These are phyloP conservation scores for Hirsutella minnesotensis DNA, from an alignment of 2,329 filamentous ascomycete species.

Conservation along the genomic window DNA sequence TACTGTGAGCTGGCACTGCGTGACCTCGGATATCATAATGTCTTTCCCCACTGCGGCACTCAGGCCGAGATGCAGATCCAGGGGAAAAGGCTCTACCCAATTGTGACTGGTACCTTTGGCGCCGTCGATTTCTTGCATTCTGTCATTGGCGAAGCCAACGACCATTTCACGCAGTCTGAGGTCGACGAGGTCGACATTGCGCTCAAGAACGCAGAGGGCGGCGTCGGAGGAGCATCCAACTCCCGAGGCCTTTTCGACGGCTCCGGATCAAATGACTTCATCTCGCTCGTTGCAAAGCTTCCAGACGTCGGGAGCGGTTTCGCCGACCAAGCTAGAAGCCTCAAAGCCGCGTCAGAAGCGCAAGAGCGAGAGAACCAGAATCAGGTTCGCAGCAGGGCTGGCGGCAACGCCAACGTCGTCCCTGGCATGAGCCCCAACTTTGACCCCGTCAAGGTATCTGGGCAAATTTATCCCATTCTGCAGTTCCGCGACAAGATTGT, in stretches of 20 bases:
- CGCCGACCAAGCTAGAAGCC: constrained; percentile 50
- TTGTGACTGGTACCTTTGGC: constrained; percentile 65
- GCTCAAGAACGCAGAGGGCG: constrained; percentile 53
- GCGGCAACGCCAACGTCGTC: constrained; percentile 45
- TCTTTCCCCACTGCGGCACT: constrained; percentile 65
- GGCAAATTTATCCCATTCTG: constrained; percentile 88
- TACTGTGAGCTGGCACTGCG: constrained; percentile 68
- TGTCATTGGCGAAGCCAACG: constrained; percentile 63
- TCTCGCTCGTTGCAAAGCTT: constrained; percentile 62
- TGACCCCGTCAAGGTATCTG: constrained; percentile 64
- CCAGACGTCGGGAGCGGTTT: constrained; percentile 58
- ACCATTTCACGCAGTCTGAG: constrained; percentile 77
- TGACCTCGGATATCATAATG: constrained; percentile 69
- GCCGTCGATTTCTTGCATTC: constrained; percentile 78
- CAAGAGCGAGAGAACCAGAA: constrained; percentile 53
- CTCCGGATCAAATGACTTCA: constrained; percentile 44
- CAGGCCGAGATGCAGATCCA: constrained; percentile 49
- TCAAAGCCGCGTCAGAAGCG: constrained; percentile 48
- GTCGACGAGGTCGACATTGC: constrained; percentile 70
- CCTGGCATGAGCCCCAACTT: constrained; percentile 66
- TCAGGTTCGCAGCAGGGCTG: constrained; percentile 18
- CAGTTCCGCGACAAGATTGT: constrained; percentile 92
- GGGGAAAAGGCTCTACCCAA: constrained; percentile 57
- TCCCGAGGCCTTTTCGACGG: constrained; percentile 30
- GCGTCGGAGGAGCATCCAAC: constrained; percentile 16